Evolutionary conservation across 257 asterid genomes (phyloP), one percentile per base, ranked within the genome.

Genomic region (Avicennia marina): DNA sequence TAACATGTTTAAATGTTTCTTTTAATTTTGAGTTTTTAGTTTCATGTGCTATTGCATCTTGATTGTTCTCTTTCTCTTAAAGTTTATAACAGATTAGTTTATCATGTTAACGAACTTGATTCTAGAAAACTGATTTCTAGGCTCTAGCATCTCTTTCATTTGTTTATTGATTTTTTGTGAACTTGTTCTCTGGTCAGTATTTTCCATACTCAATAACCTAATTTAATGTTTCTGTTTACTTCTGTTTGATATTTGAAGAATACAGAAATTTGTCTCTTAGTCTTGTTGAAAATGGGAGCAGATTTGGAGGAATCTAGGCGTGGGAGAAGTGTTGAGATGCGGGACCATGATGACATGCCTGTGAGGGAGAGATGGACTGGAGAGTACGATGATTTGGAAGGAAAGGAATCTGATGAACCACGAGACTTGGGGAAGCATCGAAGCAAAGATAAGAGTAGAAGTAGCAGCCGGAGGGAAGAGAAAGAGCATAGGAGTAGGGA

Each of bases 401-500:
- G 68, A 59, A 77, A 58, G 49, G 86, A 54, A 8, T 54, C 71
- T 6, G 85, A 72, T 36, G 88, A 77, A 64, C 63, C 60, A 29
- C 71, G 73, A 25, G 89, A 79, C 24, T 67, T 79, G 0, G 77
- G 67, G 65, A 83, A 72, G 77, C 84, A 78, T 63, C 81, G 64
- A 36, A 78, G 71, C 72, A 85, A 83, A 71, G 93, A 82, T 62
- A 81, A 70, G 70, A 80, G 78, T 60, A 87, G 72, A 78, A 73
- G 75, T 72, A 62, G 75, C 67, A 65, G 80, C 7, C 73, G 70
- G 12, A 75, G 76, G 71, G 95, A 83, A 64, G 95, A 84, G 71
- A 87, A 72, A 62, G 91, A 90, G 36, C 71, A 77, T 62, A 82
- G 70, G 71, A 78, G 72, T 62, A 85, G 78, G 76, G 87, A 82